Percentiles rank a stretch among this genome's conserved stretches.
Evolutionary conservation across 2,329 filamentous ascomycete genomes (phyloP).

Genomic region (Diplodia mutila): DNA sequence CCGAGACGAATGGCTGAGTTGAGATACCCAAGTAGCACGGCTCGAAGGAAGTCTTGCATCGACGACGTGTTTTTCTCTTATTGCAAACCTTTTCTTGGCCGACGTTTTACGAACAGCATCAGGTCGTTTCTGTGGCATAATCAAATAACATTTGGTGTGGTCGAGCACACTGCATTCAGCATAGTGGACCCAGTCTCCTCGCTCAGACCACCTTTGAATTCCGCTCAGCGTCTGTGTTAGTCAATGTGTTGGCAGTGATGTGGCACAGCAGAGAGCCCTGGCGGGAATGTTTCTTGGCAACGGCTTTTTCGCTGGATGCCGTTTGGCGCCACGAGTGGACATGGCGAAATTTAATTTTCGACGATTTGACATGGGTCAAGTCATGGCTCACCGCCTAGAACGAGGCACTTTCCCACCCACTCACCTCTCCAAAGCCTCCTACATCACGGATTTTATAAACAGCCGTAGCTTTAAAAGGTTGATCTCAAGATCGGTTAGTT

Average conservation of each 20-base stretch:
- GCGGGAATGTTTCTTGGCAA: background rate
- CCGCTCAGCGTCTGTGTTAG: background rate
- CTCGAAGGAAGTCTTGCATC: background rate
- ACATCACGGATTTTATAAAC: too few species aligned
- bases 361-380: background rate
- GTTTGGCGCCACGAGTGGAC: background rate
- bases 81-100: background rate
- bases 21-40: constrained; percentile 6
- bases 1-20: background rate
- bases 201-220: background rate
- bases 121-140: background rate
- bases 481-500: background rate
- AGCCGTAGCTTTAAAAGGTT: background rate
- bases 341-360: background rate
- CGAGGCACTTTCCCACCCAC: background rate
- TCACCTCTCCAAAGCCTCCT: background rate
- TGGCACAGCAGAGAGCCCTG: background rate
- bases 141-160: background rate
- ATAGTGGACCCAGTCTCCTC: background rate
- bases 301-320: background rate
- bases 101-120: background rate
- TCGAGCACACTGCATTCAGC: background rate
- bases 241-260: constrained; percentile 8
- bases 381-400: background rate
- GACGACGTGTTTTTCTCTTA: background rate